A percentile compares a stretch with the other conserved stretches of the same genome.
phyloP scores from a whole-genome alignment of 768 basidiomycete genomes.

The Hericium rajendrae region DNA sequence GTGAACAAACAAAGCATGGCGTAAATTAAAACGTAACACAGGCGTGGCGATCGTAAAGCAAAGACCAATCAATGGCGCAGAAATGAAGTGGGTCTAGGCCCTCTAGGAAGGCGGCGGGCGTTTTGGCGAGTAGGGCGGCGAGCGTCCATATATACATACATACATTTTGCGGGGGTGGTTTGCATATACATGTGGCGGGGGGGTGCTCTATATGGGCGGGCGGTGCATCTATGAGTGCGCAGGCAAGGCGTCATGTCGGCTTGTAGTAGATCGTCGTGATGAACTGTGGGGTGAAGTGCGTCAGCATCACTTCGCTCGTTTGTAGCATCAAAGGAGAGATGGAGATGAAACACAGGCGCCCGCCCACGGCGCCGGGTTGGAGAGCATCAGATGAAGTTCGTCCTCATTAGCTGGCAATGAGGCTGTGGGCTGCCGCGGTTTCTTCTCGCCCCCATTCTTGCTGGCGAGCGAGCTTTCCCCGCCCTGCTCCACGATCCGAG shows the following conservation, averaged over 20 bases:
- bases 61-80: no score
- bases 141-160: background rate
- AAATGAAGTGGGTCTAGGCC: no score
- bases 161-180: background rate
- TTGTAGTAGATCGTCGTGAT: constrained; percentile 82
- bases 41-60: no score
- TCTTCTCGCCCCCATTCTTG: no score
- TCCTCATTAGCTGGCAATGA: background rate
- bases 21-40: no score
- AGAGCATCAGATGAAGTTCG: background rate
- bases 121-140: background rate
- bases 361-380: background rate
- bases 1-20: background rate
- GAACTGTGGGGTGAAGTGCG: constrained; percentile 38
- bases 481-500: no score
- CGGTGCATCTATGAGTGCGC: background rate
- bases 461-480: no score
- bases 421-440: background rate
- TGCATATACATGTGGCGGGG: background rate
- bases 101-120: no score
- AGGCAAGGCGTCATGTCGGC: constrained; percentile 34
- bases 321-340: background rate
- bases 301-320: constrained; percentile 4
- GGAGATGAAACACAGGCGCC: background rate
- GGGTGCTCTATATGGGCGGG: background rate